Evolutionary conservation across 352 stramenopile genomes (phyloP).

Genomic region (Pythium rhizo-oryzae): DNA sequence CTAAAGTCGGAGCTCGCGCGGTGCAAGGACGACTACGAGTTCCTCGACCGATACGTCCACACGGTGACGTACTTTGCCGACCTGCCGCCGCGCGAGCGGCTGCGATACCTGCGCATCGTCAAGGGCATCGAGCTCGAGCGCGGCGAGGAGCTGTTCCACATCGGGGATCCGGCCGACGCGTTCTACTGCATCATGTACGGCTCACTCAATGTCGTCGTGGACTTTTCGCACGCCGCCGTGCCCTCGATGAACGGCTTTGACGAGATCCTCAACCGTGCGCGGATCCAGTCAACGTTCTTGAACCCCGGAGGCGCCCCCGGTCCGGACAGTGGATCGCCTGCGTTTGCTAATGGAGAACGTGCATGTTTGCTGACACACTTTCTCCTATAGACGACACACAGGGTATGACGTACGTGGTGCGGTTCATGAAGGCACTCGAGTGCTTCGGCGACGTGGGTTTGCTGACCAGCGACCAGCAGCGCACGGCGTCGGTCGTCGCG

Average conservation of each 20-base stretch:
- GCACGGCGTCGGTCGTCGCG: conserved; percentile 69
- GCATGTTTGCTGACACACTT: not conserved
- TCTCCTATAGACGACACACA: conserved; percentile 26
- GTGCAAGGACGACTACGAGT: conserved; percentile 61
- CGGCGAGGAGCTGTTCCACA: conserved; percentile 67
- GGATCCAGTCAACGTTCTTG: conserved; percentile 68
- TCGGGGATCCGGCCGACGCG: conserved; percentile 67
- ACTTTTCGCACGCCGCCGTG: conserved; percentile 66
- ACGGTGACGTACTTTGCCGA: conserved; percentile 69
- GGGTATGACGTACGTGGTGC: conserved; percentile 62
- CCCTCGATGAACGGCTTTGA: conserved; percentile 75
- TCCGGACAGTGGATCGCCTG: conserved; percentile 12
- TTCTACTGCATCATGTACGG: conserved; percentile 84
- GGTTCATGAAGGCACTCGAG: conserved; percentile 63
- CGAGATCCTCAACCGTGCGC: conserved; percentile 69
- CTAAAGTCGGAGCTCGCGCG: conserved; percentile 44
- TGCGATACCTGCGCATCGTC: conserved; percentile 62
- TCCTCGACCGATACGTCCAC: conserved; percentile 69
- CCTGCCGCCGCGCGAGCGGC: conserved; percentile 48
- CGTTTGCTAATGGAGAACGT: not conserved
- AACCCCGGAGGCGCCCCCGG: conserved; percentile 55
- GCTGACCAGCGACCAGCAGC: conserved; percentile 54
- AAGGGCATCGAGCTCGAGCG: conserved; percentile 68
- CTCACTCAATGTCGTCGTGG: conserved; percentile 71
- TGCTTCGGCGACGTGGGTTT: conserved; percentile 75